Conservation (phyloP, 805 yeast genomes). For the Ogataea pignaliae region DNA sequence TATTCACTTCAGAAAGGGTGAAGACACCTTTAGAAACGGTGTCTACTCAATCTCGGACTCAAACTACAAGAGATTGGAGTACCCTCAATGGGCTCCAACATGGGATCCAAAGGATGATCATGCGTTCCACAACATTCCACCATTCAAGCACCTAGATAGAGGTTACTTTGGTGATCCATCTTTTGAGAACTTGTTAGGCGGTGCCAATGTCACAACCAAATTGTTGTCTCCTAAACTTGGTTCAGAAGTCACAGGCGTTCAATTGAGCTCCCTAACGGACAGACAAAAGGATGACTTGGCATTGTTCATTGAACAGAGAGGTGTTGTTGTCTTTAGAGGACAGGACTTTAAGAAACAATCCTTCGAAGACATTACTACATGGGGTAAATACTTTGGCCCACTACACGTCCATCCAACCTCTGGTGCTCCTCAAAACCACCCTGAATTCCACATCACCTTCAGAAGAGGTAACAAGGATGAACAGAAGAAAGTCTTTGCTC, state of each 20-base stretch:
- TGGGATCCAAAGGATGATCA: conserved; percentile 59
- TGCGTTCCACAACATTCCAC: conserved; percentile 31
- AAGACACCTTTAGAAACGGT: conserved; percentile 49
- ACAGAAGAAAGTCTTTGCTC: conserved; percentile 31
- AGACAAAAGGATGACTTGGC: conserved; percentile 68
- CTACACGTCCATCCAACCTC: conserved; percentile 72
- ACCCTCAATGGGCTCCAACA: conserved; percentile 61
- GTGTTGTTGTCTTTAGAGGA: conserved; percentile 61
- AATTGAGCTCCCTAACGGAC: conserved; percentile 48
- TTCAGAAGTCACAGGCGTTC: conserved; percentile 55
- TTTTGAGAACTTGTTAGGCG: conserved; percentile 43
- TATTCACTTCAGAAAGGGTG: conserved; percentile 47
- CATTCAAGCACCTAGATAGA: conserved; percentile 57
- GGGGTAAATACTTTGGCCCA: conserved; percentile 63
- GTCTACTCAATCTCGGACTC: conserved; percentile 40
- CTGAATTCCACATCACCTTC: conserved; percentile 60
- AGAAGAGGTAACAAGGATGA: conserved; percentile 42
- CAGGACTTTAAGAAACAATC: conserved; percentile 61
- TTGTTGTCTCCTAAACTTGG: conserved; percentile 70
- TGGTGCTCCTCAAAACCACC: conserved; percentile 57
- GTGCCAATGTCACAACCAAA: conserved; percentile 22
- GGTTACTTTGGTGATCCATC: conserved; percentile 63
- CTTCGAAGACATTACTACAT: conserved; percentile 43
- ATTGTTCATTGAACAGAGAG: conserved; percentile 60
- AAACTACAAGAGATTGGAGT: conserved; percentile 31